Base-by-base conservation (phyloP, 164 flowering plant genomes). In the Tetracentron sinense region DNA sequence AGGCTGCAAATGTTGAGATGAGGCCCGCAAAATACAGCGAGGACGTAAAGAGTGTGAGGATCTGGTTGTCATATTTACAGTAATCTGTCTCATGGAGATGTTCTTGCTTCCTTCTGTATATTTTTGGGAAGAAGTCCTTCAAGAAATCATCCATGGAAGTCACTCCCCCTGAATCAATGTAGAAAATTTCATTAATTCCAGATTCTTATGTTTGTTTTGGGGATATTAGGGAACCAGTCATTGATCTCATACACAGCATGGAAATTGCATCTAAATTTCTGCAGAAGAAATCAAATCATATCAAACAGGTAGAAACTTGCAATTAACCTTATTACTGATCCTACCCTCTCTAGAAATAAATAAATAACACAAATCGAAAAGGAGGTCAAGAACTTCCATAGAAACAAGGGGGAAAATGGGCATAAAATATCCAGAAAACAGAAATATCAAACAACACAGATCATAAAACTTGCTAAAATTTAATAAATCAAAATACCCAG, bases 51-150 rank as follows among this genome's bases (percentile, higher is more conserved):
- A 26, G 31, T 2, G 56, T 54, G 16, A 54, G 56, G 8, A 19
- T 26, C 56, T 54, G 56, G n/a, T 17, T 54, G 31, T 54, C 31
- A 17, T 12, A 54, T 54, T 54, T 54, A 22, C 35, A 54, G 35
- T 54, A 54, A 12, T 54, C 7, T 12, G 16, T 54, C n/a, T 54
- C 20, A 6, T 26, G 3, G 1, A 47, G 30, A 54, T 52, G 28
- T 52, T 6, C 27, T 17, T 25, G 1, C 28, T 52, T 27, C 56
- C 15, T 22, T 21, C 56, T 52, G 29, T 52, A 25, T 11, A 52
- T 15, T 14, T 23, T 22, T 22, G 56, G 56, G 56, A 52, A 52
- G 29, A 52, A 25, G 11, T 25, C 22, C 17, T 22, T 27, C 56
- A 52, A 52, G 2, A 50, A 50, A 20, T n/a, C 23, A 17, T n/a